phyloP scores from a whole-genome alignment of 257 asterid species.

The Orobanche coerulescens region DNA sequence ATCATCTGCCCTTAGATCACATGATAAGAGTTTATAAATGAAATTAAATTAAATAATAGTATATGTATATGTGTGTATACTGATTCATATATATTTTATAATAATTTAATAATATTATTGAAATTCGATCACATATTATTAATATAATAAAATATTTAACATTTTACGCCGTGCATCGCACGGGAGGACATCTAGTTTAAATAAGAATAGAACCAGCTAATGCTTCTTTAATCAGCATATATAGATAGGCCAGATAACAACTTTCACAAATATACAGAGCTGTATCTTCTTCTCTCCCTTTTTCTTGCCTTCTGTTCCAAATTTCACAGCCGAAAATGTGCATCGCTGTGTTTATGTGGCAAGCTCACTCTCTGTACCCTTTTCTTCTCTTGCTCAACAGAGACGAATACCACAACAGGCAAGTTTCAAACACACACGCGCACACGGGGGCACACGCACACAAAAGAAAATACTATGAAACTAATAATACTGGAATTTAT shows the following conservation, averaged over 20 bases:
- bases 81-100: too few species aligned
- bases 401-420: conserved; percentile 72
- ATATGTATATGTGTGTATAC: too few species aligned
- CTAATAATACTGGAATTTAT: too few species aligned
- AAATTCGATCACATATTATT: too few species aligned
- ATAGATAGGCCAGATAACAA: background rate
- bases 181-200: too few species aligned
- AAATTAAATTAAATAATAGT: too few species aligned
- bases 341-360: conserved; percentile 66
- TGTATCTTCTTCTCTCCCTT: background rate
- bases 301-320: background rate
- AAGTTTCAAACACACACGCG: conserved; percentile 5
- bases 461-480: too few species aligned
- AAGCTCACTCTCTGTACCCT: conserved; percentile 52
- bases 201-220: background rate
- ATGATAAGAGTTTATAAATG: too few species aligned
- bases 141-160: too few species aligned
- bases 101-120: too few species aligned
- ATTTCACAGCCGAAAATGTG: conserved; percentile 40
- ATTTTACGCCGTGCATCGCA: too few species aligned
- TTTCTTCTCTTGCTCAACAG: conserved; percentile 63
- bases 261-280: background rate
- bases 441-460: background rate
- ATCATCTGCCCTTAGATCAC: too few species aligned
- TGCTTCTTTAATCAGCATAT: background rate